Conservation (phyloP, 805 yeast species). For the Helenozyma rhizophorensis region DNA sequence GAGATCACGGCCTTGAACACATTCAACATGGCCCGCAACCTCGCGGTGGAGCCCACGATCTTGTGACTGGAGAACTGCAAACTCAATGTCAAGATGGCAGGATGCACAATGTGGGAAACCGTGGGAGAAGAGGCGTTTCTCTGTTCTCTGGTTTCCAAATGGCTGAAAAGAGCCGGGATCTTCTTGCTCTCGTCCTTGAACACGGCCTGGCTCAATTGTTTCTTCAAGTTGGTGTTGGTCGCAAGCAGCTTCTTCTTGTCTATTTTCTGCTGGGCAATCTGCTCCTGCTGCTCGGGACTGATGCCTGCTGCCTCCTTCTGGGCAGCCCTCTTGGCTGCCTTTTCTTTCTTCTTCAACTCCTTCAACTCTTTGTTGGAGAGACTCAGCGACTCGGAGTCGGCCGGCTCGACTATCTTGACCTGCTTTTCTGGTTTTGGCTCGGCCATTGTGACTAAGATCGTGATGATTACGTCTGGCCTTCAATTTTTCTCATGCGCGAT, state of each 20-base stretch:
- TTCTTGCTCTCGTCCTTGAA: slow-evolving; percentile 40
- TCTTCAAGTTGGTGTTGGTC: slow-evolving; percentile 47
- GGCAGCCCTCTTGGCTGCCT: slow-evolving; percentile 91
- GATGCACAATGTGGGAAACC: slow-evolving; percentile 74
- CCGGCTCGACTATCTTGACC: slow-evolving; percentile 6
- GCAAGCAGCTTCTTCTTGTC: slow-evolving; percentile 38
- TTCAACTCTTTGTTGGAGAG: slow-evolving; percentile 78
- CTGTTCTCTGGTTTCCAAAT: slow-evolving; percentile 76
- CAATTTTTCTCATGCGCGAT: too few relatives aligned
- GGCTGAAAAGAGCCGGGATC: slow-evolving; percentile 68
- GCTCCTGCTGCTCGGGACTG: slow-evolving; percentile 41
- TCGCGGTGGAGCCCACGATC: slow-evolving; percentile 83
- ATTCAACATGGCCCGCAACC: slow-evolving; percentile 79
- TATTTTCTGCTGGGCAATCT: slow-evolving; percentile 38
- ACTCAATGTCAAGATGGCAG: slow-evolving; percentile 73
- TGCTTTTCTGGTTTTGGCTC: slow-evolving; percentile 8
- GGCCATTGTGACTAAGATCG: slow-evolving; percentile 5
- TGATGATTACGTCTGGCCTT: too few relatives aligned
- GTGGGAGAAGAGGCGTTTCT: slow-evolving; percentile 53
- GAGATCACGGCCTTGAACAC: slow-evolving; percentile 76
- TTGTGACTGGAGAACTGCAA: slow-evolving; percentile 78
- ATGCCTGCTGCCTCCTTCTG: slow-evolving; percentile 68
- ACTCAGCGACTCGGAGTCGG: slow-evolving; percentile 5
- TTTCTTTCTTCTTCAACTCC: slow-evolving; percentile 82
- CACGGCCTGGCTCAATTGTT: slow-evolving; percentile 50